Percentiles rank a stretch among this genome's conserved stretches.
These are phyloP conservation scores for Creolimax fragrantissima DNA, from an alignment of 78 protist genomes.

Conservation along the genomic window DNA sequence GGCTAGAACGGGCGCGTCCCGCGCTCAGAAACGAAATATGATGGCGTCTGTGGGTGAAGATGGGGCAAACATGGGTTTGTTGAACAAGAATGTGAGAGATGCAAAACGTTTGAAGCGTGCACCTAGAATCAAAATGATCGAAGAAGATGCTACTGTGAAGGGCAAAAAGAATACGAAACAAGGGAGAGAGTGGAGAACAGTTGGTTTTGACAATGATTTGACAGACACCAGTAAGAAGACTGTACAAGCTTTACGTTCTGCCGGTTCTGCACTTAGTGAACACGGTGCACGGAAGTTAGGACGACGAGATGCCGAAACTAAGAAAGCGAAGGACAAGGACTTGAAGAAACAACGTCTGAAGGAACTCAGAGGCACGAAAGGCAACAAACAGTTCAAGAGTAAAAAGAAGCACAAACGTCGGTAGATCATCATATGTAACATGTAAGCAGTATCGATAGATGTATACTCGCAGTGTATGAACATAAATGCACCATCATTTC, in stretches of 20 bases:
- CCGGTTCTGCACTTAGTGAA: not conserved
- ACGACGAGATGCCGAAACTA: not conserved
- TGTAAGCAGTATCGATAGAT: too few species aligned
- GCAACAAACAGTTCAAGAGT: not conserved
- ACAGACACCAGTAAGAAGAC: conserved; percentile 4
- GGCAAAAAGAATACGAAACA: too few species aligned
- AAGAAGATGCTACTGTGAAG: not conserved
- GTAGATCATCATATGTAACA: not conserved
- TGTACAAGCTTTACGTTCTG: not conserved
- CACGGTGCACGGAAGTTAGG: not conserved
- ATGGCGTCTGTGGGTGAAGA: not conserved
- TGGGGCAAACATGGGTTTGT: not conserved
- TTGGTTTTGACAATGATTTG: not conserved
- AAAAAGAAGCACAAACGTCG: not conserved
- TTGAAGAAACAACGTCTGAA: not conserved
- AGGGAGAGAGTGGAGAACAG: not conserved
- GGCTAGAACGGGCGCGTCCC: not conserved
- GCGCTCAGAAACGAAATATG: not conserved
- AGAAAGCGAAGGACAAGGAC: not conserved
- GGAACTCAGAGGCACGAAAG: not conserved
- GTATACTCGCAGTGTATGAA: too few species aligned
- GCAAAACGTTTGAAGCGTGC: not conserved
- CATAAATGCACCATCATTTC: too few species aligned
- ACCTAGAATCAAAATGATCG: not conserved
- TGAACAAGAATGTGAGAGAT: not conserved